These are phyloP conservation scores for Dactylorhiza incarnata DNA, from an alignment of 106 monocot genomes.

Conservation along the genomic window DNA sequence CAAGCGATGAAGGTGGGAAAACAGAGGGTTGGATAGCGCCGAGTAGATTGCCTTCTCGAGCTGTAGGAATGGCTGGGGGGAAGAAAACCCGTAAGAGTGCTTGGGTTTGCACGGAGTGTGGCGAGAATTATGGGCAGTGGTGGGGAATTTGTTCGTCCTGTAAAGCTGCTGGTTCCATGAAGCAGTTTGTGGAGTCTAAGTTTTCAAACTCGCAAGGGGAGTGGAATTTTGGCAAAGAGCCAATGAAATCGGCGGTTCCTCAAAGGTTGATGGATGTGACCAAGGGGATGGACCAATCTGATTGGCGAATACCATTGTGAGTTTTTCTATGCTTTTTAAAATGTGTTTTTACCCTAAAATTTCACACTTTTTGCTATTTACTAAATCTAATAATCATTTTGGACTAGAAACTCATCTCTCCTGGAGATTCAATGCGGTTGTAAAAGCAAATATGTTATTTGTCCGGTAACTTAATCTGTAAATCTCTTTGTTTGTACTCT, in stretches of 20 bases:
- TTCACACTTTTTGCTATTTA: neutral
- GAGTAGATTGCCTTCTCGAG: neutral
- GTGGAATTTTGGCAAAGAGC: constrained; percentile 37
- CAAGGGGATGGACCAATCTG: constrained; percentile 46
- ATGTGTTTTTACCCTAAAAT: neutral
- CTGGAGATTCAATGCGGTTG: neutral
- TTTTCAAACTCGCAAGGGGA: constrained; percentile 23
- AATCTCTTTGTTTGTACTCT: too few relatives aligned
- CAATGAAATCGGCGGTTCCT: constrained; percentile 22
- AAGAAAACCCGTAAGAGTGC: constrained; percentile 48
- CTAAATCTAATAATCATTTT: too few relatives aligned
- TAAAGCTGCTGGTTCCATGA: constrained; percentile 34
- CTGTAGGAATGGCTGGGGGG: neutral
- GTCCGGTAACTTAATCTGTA: too few relatives aligned
- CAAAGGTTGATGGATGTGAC: constrained; percentile 64
- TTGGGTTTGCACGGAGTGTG: constrained; percentile 72
- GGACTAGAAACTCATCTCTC: too few relatives aligned
- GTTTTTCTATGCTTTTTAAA: constrained; percentile 12
- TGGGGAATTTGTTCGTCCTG: constrained; percentile 80
- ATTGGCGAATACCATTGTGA: constrained; percentile 81
- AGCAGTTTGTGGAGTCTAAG: constrained; percentile 32
- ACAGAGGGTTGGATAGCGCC: neutral
- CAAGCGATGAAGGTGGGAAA: neutral
- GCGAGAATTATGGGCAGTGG: constrained; percentile 68
- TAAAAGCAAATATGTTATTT: too few relatives aligned